phyloP scores from a whole-genome alignment of 805 yeast genomes.

The Candida adriatica region DNA sequence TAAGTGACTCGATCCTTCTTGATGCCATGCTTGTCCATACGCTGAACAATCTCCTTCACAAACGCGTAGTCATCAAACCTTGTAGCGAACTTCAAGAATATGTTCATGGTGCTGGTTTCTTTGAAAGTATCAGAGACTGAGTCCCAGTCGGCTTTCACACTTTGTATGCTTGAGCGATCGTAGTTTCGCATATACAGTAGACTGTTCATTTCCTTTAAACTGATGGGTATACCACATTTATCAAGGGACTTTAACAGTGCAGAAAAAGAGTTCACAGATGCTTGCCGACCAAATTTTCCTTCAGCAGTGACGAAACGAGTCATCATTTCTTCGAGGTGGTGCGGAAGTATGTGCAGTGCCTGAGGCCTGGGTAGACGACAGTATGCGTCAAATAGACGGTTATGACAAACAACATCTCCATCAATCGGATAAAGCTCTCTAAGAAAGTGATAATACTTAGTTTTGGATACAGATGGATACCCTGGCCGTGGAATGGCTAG shows the following conservation, averaged over 20 bases:
- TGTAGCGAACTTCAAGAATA: constrained; percentile 23
- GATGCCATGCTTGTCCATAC: constrained; percentile 13
- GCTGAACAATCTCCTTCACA: constrained; percentile 13
- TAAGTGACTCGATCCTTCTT: constrained; percentile 27
- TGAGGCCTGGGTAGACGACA: constrained; percentile 27
- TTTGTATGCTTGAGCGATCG: constrained; percentile 3
- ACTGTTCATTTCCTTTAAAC: constrained; percentile 24
- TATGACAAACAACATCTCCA: constrained; percentile 6
- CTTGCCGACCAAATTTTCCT: constrained; percentile 7
- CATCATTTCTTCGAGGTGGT: constrained; percentile 28
- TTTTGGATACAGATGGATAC: constrained; percentile 6
- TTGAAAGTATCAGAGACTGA: constrained; percentile 1
- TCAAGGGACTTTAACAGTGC: constrained; percentile 17
- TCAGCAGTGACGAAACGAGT: constrained; percentile 11
- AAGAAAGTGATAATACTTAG: constrained; percentile 18
- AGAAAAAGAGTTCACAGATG: neutral
- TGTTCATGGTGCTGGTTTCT: constrained; percentile 21
- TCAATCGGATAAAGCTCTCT: constrained; percentile 14
- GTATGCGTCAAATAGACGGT: constrained; percentile 20
- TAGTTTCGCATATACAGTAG: constrained; percentile 17
- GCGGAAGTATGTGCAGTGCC: constrained; percentile 23
- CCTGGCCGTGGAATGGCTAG: constrained; percentile 6
- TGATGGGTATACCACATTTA: constrained; percentile 24
- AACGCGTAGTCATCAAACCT: constrained; percentile 9
- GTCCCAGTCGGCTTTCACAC: constrained; percentile 7